These are phyloP conservation scores for Rosellinia necatrix DNA, from an alignment of 2,329 filamentous ascomycete genomes.

Conservation along the genomic window DNA sequence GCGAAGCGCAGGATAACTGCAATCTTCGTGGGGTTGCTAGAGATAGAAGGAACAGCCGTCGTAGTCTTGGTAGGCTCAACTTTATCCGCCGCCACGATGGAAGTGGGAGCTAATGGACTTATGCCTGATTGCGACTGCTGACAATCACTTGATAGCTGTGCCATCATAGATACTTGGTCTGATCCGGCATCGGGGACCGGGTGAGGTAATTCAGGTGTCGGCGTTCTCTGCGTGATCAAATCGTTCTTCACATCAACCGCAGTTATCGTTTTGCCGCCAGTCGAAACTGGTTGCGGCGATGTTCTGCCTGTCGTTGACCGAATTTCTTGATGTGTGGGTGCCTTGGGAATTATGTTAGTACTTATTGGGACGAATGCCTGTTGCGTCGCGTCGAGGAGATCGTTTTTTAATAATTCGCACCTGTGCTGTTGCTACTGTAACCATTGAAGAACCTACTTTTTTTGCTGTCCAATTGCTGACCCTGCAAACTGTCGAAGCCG, in stretches of 20 bases:
- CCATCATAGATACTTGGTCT: background rate
- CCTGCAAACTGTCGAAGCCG: background rate
- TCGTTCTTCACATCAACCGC: background rate
- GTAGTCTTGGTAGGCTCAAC: background rate
- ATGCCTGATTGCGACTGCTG: conserved; percentile 1
- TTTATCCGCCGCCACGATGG: conserved; percentile 1
- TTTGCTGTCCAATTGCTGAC: conserved; percentile 7
- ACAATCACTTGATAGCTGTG: background rate
- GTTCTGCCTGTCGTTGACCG: conserved; percentile 2
- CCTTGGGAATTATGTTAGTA: conserved; percentile 31
- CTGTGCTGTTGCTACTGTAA: conserved; percentile 32
- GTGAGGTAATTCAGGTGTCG: background rate
- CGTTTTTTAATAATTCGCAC: conserved; percentile 33
- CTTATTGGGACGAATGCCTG: conserved; percentile 26
- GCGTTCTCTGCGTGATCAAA: background rate
- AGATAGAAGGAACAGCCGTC: background rate
- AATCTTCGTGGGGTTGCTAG: conserved; percentile 36
- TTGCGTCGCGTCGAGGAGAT: conserved; percentile 23
- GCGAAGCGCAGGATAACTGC: conserved; percentile 42
- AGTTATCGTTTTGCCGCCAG: background rate
- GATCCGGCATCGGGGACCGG: background rate
- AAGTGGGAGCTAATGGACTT: background rate
- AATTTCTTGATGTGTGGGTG: conserved; percentile 21
- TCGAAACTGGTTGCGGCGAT: conserved; percentile 5
- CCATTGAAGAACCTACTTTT: conserved; percentile 21